These are phyloP conservation scores for Coemansia sp. DNA, from an alignment of 192 early-diverging fungal genomes.

Conservation along the genomic window DNA sequence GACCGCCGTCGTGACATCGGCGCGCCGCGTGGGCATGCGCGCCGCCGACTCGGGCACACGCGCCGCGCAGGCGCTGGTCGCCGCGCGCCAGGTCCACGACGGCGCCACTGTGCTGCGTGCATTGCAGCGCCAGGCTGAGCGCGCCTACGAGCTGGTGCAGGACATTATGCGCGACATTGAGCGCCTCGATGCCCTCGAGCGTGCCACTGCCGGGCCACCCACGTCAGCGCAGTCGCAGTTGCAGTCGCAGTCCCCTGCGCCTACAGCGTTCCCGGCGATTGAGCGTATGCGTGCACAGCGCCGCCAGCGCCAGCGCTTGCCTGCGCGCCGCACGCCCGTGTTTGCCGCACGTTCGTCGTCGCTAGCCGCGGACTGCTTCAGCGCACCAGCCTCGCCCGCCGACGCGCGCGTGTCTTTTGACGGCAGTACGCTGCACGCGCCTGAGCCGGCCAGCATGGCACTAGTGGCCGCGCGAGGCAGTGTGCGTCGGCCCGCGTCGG, in stretches of 20 bases:
- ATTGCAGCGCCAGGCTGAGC: conserved; percentile 46
- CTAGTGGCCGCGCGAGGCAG: conserved; percentile 16
- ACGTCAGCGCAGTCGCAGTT: background rate
- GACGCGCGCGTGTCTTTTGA: conserved; percentile 43
- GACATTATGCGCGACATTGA: conserved; percentile 46
- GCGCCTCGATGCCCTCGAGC: conserved; percentile 32
- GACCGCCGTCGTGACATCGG: conserved; percentile 19
- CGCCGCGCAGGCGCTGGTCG: conserved; percentile 20
- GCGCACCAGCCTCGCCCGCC: conserved; percentile 28
- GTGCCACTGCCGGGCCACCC: background rate
- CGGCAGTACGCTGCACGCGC: conserved; percentile 21
- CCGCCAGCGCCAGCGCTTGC: conserved; percentile 4
- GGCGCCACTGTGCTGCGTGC: conserved; percentile 26
- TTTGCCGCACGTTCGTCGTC: conserved; percentile 36
- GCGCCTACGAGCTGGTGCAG: conserved; percentile 48
- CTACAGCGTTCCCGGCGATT: too few species aligned
- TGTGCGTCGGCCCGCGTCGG: conserved; percentile 4
- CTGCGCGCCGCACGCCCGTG: conserved; percentile 7
- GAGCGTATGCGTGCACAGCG: too few species aligned
- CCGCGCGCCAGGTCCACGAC: conserved; percentile 34
- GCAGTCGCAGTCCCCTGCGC: background rate
- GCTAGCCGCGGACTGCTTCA: conserved; percentile 9
- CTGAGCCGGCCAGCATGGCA: conserved; percentile 22
- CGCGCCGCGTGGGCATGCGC: conserved; percentile 33
- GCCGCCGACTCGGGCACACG: conserved; percentile 17